Evolutionary conservation across 352 stramenopile species (phyloP), one percentile per base, ranked within the genome.

Genomic region (Phytopythium ostracodes): DNA sequence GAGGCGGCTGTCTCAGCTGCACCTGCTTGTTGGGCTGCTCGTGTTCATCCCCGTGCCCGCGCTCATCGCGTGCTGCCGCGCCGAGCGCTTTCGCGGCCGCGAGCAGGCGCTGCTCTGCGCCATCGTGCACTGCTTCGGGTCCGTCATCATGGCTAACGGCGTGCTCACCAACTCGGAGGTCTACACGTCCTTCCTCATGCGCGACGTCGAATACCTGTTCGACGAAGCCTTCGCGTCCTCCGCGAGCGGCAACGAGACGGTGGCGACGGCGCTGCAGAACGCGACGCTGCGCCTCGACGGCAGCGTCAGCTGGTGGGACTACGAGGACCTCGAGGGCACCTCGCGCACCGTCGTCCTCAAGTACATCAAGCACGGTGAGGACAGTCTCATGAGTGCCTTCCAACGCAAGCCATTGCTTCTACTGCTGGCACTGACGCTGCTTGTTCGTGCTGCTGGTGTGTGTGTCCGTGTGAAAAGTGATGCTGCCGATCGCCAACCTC

Each of bases 121-220:
- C 27, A 83, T 92, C 52, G 80, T 89, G 20, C 70, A 88, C 57
- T 92, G 81, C 69, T 92, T 90, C 53, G 81, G 75, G 1, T 53
- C 77, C 4, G 78, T 63, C 14, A 67, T 88, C 27, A 64, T 92
- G 20, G 67, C 70, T 12, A 68, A 72, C 24, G 83, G 81, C 10
- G 65, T 64, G n/a, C 56, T 90, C 54, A 64, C 81, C 36, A 76
- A 71, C 14, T 51, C 67, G 25, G 56, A 76, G 38, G 66, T 76
- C 36, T 88, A 87, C 51, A 81, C 72, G 25, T 56, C 47, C 4
- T 77, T 77, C 36, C 62, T 88, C 35, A 63, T 87, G 44, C 75
- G 74, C 42, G 80, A 89, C 52, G 56, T 89, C 18, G 62, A 84
- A n/a, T 69, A 56, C 18, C 55, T 89, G 15, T 67, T 89, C 44